Evolutionary conservation across 2,329 filamentous ascomycete species (phyloP), one percentile per base, ranked within the genome.

Genomic region (Colletotrichum abscissum): DNA sequence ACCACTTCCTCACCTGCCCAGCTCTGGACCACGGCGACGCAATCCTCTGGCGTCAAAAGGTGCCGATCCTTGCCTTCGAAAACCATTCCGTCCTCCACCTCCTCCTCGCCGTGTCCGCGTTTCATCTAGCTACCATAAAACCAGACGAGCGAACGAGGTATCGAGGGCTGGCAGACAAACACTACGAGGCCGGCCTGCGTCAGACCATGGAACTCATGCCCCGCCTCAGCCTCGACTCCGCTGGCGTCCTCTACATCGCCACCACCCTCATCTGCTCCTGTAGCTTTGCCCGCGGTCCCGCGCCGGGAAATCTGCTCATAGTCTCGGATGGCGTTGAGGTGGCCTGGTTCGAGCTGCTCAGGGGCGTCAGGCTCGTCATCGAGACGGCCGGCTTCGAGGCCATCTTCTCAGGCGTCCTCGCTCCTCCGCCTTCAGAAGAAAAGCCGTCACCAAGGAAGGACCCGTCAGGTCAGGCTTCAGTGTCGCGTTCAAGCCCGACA

Each of bases 351-450:
- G 57, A 74, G n/a, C 63, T 77, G 2, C 49, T 77, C 3, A 26
- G 64, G 6, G 76, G 75, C 6, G 76, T 77, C 14, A 58, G 63
- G 42, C 67, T 77, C 24, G 74, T 77, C 6, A 57, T 76, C 26
- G 11, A 63, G 5, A 76, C 67, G 2, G 59, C 67, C 14, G 76
- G 76, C 5, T 75, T 57, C 35, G 33, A 69, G 2, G 38, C 64
- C 28, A 72, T 77, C 16, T 76, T 76, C 22, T 71, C 75, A 0
- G 76, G 76, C 7, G n/a, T 64, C 1, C 66, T 77, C 5, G 62
- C 35, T 22, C 72, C 60, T 1, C n/a, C 22, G 30, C 63, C 33
- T 8, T 55, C 56, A 9, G 55, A 12, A 2, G 38, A 55, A 7
- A 52, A 67, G 9, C 54, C 28, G 3, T 42, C 8, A 1, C 57